These are phyloP conservation scores for Agrostemma githago DNA, from an alignment of 148 eudicot genomes.

Conservation along the genomic window DNA sequence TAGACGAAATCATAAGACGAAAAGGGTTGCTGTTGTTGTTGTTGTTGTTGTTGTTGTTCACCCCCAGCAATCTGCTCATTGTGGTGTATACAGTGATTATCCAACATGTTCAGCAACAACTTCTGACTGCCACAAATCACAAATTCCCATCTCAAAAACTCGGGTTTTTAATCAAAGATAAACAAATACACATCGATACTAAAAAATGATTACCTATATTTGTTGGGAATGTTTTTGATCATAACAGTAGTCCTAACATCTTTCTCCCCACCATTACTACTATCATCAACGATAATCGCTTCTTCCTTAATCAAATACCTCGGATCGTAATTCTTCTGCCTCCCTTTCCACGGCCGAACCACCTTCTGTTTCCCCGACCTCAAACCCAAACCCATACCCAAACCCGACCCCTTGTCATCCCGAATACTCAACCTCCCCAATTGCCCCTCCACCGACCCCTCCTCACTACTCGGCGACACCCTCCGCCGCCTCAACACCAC, in stretches of 20 bases:
- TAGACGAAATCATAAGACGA: constrained; percentile 92
- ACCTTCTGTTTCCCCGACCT: background rate
- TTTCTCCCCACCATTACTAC: constrained; percentile 18
- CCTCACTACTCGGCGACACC: constrained; percentile 24
- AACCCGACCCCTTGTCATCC: background rate
- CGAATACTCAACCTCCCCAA: background rate
- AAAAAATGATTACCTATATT: constrained; percentile 57
- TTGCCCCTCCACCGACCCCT: constrained; percentile 13
- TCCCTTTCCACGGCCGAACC: constrained; percentile 38
- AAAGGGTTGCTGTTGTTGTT: no score
- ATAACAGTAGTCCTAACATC: constrained; percentile 88
- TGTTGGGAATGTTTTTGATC: constrained; percentile 97
- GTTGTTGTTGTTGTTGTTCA: constrained; percentile 4
- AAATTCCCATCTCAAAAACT: background rate
- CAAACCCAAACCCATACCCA: constrained; percentile 10
- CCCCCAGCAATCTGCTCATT: constrained; percentile 55
- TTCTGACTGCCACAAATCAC: constrained; percentile 61
- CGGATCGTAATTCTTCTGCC: constrained; percentile 48
- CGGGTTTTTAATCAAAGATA: background rate
- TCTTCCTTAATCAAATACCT: constrained; percentile 75
- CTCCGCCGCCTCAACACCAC: constrained; percentile 10
- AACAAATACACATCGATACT: background rate
- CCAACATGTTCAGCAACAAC: constrained; percentile 87
- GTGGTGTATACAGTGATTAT: constrained; percentile 98
- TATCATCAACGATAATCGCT: constrained; percentile 36